A percentile compares a stretch with the other conserved stretches of the same genome.
Conservation (phyloP, 2,329 filamentous ascomycete genomes). For the Epichloe bromicola region DNA sequence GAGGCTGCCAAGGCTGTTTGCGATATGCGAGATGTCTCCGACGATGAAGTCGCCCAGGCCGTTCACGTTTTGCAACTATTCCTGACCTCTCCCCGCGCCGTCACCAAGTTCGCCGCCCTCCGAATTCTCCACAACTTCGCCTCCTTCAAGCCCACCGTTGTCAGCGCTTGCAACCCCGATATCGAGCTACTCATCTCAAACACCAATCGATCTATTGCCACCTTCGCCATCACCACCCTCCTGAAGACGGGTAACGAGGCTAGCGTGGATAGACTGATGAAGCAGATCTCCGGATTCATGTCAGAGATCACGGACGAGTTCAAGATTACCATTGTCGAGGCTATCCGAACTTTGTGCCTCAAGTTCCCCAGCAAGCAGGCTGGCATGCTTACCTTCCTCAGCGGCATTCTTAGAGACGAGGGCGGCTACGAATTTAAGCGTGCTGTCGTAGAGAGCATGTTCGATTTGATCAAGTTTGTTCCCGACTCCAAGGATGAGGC, state of each 20-base stretch:
- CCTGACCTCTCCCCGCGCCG: conserved; percentile 85
- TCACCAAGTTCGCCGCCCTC: conserved; percentile 95
- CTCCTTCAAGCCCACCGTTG: conserved; percentile 86
- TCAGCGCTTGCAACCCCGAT: conserved; percentile 89
- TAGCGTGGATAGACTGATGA: conserved; percentile 94
- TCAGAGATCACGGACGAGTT: conserved; percentile 98
- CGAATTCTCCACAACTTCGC: conserved; percentile 94
- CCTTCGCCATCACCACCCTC: conserved; percentile 93
- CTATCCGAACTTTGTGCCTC: conserved; percentile 87
- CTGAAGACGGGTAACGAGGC: conserved; percentile 97
- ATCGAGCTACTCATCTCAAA: conserved; percentile 96
- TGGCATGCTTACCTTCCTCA: conserved; percentile 93
- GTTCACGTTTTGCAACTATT: conserved; percentile 94
- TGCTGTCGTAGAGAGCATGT: conserved; percentile 96
- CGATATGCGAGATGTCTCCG: conserved; percentile 84
- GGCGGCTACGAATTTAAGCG: conserved; percentile 98
- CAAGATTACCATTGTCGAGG: conserved; percentile 99
- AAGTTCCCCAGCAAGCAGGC: conserved; percentile 98
- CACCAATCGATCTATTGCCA: conserved; percentile 92
- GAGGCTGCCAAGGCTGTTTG: conserved; percentile 97
- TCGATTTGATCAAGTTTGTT: conserved; percentile 97
- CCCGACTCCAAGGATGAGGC: conserved; percentile 74
- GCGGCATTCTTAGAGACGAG: conserved; percentile 90
- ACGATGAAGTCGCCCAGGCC: conserved; percentile 80
- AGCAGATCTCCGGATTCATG: conserved; percentile 97